These are phyloP conservation scores for Lichtheimia corymbifera DNA, from an alignment of 371 early-diverging fungal species.

Conservation along the genomic window DNA sequence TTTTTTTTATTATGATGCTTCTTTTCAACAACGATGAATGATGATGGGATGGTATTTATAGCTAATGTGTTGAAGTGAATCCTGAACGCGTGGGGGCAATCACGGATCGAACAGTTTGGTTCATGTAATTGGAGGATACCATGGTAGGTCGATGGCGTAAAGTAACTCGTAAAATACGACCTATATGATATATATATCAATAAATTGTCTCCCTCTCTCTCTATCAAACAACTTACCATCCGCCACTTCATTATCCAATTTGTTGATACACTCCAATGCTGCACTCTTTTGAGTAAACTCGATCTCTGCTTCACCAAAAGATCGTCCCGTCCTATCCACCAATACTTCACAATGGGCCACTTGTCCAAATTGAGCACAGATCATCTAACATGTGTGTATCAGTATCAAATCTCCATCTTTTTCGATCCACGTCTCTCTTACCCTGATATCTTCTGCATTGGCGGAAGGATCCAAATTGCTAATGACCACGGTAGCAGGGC, in stretches of 20 bases:
- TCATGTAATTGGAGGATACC: background rate
- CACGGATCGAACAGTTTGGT: constrained; percentile 18
- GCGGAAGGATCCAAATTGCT: constrained; percentile 58
- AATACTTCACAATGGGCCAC: constrained; percentile 41
- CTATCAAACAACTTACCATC: constrained; percentile 24
- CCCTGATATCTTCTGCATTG: constrained; percentile 61
- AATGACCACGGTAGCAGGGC: constrained; percentile 54
- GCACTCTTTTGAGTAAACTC: constrained; percentile 39
- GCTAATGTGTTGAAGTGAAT: constrained; percentile 13
- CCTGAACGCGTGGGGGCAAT: constrained; percentile 24
- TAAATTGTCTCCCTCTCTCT: background rate
- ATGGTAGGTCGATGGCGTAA: constrained; percentile 25
- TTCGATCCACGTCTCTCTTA: constrained; percentile 20
- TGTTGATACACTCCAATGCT: constrained; percentile 42
- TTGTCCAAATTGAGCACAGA: constrained; percentile 40
- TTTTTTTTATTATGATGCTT: too few species aligned
- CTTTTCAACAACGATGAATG: background rate
- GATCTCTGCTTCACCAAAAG: constrained; percentile 52
- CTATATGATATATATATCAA: constrained; percentile 14
- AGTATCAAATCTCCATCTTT: background rate
- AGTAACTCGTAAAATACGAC: constrained; percentile 34
- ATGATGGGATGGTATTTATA: background rate
- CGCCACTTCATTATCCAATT: constrained; percentile 43
- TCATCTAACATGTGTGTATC: constrained; percentile 21
- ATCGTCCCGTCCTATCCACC: constrained; percentile 39